Percentiles rank a stretch among this genome's conserved stretches.
Conservation (phyloP, 2,329 filamentous ascomycete species). For the Cercospora citrullina region DNA sequence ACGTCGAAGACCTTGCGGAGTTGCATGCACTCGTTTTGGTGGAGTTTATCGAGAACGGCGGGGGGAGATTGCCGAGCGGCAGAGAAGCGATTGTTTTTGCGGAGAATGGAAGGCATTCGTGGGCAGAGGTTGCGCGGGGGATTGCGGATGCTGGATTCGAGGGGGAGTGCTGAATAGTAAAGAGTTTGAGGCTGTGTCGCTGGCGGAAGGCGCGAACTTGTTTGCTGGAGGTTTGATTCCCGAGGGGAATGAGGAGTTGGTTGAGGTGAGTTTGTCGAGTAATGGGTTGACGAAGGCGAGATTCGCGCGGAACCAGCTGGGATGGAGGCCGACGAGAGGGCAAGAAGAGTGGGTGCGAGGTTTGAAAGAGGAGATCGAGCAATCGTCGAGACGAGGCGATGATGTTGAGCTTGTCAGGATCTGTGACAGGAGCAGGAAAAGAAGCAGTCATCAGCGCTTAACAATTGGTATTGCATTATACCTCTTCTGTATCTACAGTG, state of each 20-base stretch:
- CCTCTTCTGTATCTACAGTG: slow-evolving; percentile 52
- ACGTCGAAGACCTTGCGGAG: background rate
- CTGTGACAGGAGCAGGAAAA: background rate
- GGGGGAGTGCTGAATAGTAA: background rate
- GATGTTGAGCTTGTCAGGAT: background rate
- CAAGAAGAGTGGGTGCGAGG: background rate
- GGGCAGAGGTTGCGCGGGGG: background rate
- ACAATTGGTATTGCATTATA: slow-evolving; percentile 16
- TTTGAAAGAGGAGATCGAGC: background rate
- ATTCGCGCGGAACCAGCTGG: background rate
- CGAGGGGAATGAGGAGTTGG: background rate
- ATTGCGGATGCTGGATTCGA: background rate
- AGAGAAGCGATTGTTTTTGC: background rate
- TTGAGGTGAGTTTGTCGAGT: background rate
- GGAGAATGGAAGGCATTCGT: background rate
- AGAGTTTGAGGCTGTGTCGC: background rate
- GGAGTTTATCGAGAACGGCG: background rate
- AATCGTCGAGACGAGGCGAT: background rate
- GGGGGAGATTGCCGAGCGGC: background rate
- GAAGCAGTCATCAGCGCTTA: background rate
- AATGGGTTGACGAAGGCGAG: background rate
- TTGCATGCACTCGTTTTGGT: background rate
- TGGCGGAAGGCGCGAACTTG: background rate
- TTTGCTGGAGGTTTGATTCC: background rate
- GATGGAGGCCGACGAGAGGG: background rate